Base-by-base conservation (phyloP, 1,139 yeast genomes). In the Saccharomyces hybrid region DNA sequence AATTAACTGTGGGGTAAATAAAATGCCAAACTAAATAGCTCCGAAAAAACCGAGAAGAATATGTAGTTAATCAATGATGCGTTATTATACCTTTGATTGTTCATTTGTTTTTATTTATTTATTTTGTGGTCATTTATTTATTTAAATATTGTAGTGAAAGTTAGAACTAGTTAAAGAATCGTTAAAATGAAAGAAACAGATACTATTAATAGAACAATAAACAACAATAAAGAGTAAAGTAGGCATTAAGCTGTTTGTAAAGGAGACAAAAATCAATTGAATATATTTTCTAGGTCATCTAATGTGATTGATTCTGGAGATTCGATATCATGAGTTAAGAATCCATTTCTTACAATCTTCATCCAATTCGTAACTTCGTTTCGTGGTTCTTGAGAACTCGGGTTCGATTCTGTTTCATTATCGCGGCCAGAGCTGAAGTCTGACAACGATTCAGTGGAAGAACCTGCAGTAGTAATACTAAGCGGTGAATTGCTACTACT, bases 271-370 rank as follows among this genome's bases (percentile, higher is more conserved):
- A 49, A 28, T 70, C 63, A 78, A 51, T 74, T 71, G 65, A 85
- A 84, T 66, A 85, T 76, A 59, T 80, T 80, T 66, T 86, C 95
- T 61, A 86, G 73, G 62, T 86, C 93, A 49, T 87, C 84, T 64
- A 86, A 75, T 48, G 88, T 81, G 34, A 83, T 77, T 60, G 85
- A 86, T 72, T 86, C 95, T 7, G 95, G 95, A 47, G 87, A 77
- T 29, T 83, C 86, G 61, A 86, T 85, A 60, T 86, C 91, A 67
- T 84, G 86, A 51, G 84, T 78, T 66, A 85, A 75, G 67, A 85
- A 86, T 8, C 95, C 93, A 13, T 85, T 81, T 64, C 88, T 77
- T 49, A 86, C 83, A 41, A 85, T 85, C 62, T 81, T 80, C 57
- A 83, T 71, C 93, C 93, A 86, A 46, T 23, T 25, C 46, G 34